phyloP scores from a whole-genome alignment of 106 monocot species.

The Allium sativum region DNA sequence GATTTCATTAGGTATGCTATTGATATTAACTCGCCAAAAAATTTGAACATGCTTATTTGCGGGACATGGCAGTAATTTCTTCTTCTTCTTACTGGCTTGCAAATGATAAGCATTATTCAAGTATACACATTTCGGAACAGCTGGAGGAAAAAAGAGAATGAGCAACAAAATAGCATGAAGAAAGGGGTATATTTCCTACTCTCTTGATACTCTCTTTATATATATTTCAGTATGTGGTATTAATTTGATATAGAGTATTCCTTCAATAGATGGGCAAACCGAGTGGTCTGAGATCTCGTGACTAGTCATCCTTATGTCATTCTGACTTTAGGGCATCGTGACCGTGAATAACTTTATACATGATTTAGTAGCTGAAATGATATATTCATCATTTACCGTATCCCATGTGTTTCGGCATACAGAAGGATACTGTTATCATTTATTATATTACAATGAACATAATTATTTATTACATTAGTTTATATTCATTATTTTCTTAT shows the following conservation, averaged over 20 bases:
- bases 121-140: slow-evolving; percentile 63
- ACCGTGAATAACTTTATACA: no score
- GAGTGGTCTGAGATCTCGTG: slow-evolving; percentile 71
- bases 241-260: not conserved
- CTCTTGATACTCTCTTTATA: not conserved
- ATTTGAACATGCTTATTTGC: not conserved
- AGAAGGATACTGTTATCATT: no score
- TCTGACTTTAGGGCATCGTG: slow-evolving; percentile 73
- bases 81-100: no score
- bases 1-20: slow-evolving; percentile 67
- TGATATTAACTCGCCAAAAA: slow-evolving; percentile 12
- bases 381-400: no score
- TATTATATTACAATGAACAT: no score
- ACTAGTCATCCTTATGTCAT: slow-evolving; percentile 93
- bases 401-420: no score
- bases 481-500: no score
- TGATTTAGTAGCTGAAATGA: no score
- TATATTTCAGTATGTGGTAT: no score
- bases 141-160: slow-evolving; percentile 69
- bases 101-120: slow-evolving; percentile 50
- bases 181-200: slow-evolving; percentile 15
- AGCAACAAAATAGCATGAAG: slow-evolving; percentile 39
- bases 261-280: slow-evolving; percentile 63
- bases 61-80: not conserved
- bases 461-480: no score